Evolutionary conservation across 257 asterid species (phyloP).

Genomic region (Cordia subcordata): DNA sequence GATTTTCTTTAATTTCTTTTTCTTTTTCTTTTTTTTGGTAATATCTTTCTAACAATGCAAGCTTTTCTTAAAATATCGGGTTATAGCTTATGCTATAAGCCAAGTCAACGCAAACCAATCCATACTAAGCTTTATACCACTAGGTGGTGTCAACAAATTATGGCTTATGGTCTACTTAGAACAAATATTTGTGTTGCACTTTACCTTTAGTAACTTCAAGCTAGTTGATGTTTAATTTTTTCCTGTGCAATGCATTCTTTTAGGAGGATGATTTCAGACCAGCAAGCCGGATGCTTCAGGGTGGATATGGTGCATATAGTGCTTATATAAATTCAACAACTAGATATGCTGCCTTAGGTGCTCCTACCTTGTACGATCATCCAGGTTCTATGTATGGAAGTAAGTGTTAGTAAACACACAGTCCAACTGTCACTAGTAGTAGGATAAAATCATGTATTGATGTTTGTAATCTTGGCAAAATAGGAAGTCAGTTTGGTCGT

Average conservation of each 20-base stretch:
- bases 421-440: background rate
- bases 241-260: background rate
- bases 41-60: too few relatives aligned
- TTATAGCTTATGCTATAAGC: background rate
- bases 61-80: background rate
- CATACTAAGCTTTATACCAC: too few relatives aligned
- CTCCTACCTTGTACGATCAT: constrained; percentile 88
- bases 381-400: constrained; percentile 80
- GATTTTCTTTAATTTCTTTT: background rate
- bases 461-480: constrained; percentile 15
- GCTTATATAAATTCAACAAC: constrained; percentile 90
- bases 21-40: too few relatives aligned
- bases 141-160: too few relatives aligned
- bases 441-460: background rate
- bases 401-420: constrained; percentile 32
- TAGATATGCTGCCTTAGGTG: constrained; percentile 96
- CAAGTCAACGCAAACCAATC: too few relatives aligned
- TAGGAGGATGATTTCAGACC: constrained; percentile 93
- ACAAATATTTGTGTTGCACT: too few relatives aligned
- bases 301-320: constrained; percentile 96
- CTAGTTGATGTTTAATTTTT: too few relatives aligned
- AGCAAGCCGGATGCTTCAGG: constrained; percentile 55
- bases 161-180: too few relatives aligned
- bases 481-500: constrained; percentile 60
- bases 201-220: too few relatives aligned